Percentiles rank a stretch among this genome's conserved stretches.
These are phyloP conservation scores for Lepidium didymum DNA, from an alignment of 345 rosid genomes.

Conservation along the genomic window DNA sequence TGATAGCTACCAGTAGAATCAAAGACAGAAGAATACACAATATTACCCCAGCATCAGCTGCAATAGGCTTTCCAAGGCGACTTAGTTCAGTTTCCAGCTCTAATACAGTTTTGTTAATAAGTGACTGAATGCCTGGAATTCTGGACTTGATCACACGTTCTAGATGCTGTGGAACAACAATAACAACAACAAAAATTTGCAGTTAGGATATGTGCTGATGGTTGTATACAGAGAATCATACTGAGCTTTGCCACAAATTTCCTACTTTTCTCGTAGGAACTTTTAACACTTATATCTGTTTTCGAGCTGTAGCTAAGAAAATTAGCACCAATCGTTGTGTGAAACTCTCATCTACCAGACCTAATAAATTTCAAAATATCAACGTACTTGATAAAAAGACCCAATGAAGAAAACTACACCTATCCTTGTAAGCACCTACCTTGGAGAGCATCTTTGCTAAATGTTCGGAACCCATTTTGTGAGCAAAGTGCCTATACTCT, in stretches of 20 bases:
- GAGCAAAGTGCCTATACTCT: too few relatives aligned
- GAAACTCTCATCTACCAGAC: not conserved
- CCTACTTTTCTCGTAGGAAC: not conserved
- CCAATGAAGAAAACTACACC: not conserved
- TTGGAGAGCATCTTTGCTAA: too few relatives aligned
- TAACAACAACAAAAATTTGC: not conserved
- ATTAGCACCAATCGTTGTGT: conserved; percentile 1
- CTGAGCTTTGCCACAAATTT: not conserved
- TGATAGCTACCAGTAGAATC: not conserved
- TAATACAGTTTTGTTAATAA: conserved; percentile 70
- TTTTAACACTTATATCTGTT: not conserved
- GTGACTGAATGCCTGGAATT: too few relatives aligned
- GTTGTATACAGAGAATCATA: not conserved
- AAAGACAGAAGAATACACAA: conserved; percentile 12
- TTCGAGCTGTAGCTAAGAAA: not conserved
- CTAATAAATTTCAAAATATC: not conserved
- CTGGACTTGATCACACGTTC: conserved; percentile 93
- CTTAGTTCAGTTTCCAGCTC: conserved; percentile 87
- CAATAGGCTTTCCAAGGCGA: conserved; percentile 96
- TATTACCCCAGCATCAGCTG: conserved; percentile 96
- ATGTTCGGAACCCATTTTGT: too few relatives aligned
- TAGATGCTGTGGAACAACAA: conserved; percentile 72
- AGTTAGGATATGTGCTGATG: conserved; percentile 1
- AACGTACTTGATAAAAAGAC: not conserved
- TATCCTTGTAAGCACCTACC: conserved; percentile 8